These are phyloP conservation scores for Trichoderma erinaceum DNA, from an alignment of 495 filamentous ascomycete genomes.

Conservation along the genomic window DNA sequence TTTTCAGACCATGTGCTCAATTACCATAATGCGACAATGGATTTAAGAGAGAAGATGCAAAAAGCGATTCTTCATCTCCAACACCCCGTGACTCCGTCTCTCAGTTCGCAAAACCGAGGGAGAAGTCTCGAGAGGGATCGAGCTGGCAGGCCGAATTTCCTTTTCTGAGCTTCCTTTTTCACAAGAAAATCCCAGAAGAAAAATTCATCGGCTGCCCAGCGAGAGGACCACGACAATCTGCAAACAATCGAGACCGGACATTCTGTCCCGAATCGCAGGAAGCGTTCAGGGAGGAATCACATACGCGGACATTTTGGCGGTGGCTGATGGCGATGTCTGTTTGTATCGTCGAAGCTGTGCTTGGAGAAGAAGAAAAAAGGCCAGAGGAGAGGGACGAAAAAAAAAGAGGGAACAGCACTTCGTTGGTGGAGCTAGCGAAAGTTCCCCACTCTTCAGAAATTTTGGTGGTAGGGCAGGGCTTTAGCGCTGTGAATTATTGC, in stretches of 20 bases:
- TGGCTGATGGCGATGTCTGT: conserved; percentile 22
- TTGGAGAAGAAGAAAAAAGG: conserved; percentile 15
- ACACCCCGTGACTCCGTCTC: conserved; percentile 60
- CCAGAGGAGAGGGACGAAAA: conserved; percentile 17
- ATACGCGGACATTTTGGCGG: conserved; percentile 61
- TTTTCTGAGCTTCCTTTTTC: background rate
- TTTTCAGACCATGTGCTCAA: conserved; percentile 17
- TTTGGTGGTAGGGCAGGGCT: conserved; percentile 15
- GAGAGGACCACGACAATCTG: conserved; percentile 72
- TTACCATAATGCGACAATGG: conserved; percentile 52
- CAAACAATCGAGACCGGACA: conserved; percentile 44
- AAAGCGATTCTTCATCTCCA: conserved; percentile 63
- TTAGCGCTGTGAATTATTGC: background rate
- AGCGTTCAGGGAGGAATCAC: conserved; percentile 42
- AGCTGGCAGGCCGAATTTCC: conserved; percentile 58
- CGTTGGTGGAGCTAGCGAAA: background rate
- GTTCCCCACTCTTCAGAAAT: background rate
- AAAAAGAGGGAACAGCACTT: conserved; percentile 18
- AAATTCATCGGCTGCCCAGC: conserved; percentile 48
- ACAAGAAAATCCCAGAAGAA: background rate
- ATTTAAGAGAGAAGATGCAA: conserved; percentile 68
- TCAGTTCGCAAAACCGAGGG: conserved; percentile 46
- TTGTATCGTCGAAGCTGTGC: conserved; percentile 15
- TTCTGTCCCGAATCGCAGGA: conserved; percentile 39
- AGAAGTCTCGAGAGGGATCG: conserved; percentile 62